Evolutionary conservation across 2,329 filamentous ascomycete genomes (phyloP).

Genomic region (Sclerotinia subarctica): DNA sequence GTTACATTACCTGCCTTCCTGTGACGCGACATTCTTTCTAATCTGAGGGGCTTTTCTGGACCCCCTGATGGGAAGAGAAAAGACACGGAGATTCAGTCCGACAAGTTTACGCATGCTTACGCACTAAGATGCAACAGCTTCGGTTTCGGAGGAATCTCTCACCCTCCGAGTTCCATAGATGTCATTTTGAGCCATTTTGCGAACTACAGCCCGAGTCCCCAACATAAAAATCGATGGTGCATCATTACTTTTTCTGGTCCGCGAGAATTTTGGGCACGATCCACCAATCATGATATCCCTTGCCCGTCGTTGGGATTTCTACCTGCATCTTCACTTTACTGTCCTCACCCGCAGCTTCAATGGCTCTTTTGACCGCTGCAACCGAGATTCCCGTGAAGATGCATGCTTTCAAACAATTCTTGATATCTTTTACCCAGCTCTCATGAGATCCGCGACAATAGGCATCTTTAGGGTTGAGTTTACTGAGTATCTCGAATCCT

Average conservation of each 20-base stretch:
- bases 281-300: conserved; percentile 64
- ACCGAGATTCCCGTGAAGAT: conserved; percentile 68
- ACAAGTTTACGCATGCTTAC: background rate
- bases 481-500: conserved; percentile 55
- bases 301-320: conserved; percentile 51
- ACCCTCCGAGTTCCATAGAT: background rate
- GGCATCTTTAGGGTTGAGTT: conserved; percentile 49
- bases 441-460: conserved; percentile 57
- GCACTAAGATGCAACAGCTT: background rate
- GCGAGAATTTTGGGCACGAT: conserved; percentile 49
- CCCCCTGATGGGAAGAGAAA: background rate
- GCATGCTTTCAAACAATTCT: conserved; percentile 63
- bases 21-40: background rate
- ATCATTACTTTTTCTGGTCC: background rate
- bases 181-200: background rate
- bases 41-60: too few species aligned
- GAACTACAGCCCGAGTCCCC: conserved; percentile 1
- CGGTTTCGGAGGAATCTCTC: background rate
- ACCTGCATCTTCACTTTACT: conserved; percentile 43
- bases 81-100: background rate
- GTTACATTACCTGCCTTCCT: background rate
- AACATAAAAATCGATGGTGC: background rate
- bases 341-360: conserved; percentile 41
- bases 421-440: conserved; percentile 59
- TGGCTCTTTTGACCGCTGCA: conserved; percentile 54